phyloP scores from a whole-genome alignment of 257 asterid genomes.

The Leonotis leonurus region DNA sequence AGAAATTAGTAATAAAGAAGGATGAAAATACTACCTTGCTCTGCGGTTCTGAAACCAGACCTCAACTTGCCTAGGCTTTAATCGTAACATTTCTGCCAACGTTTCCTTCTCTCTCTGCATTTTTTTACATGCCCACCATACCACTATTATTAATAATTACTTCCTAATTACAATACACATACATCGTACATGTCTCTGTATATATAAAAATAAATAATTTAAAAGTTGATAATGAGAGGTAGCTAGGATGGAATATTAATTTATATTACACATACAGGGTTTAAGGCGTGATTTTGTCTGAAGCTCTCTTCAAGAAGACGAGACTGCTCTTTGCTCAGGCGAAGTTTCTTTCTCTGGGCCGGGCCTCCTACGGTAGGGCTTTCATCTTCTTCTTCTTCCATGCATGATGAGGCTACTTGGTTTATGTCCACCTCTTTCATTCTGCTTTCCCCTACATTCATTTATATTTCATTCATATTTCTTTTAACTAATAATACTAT shows the following conservation, averaged over 20 bases:
- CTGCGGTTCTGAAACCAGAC: slow-evolving; percentile 96
- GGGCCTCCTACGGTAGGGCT: slow-evolving; percentile 34
- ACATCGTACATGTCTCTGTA: neutral
- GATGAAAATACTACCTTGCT: slow-evolving; percentile 51
- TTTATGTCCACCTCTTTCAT: slow-evolving; percentile 58
- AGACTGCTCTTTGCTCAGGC: slow-evolving; percentile 66
- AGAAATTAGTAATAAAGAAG: neutral
- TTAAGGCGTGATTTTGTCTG: slow-evolving; percentile 58
- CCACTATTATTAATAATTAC: too few species aligned
- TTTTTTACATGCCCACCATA: too few species aligned
- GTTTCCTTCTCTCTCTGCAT: slow-evolving; percentile 69
- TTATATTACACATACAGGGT: slow-evolving; percentile 34
- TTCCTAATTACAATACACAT: too few species aligned
- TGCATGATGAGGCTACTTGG: slow-evolving; percentile 38
- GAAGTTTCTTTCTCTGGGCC: slow-evolving; percentile 61
- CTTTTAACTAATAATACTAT: neutral
- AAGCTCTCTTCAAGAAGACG: slow-evolving; percentile 75
- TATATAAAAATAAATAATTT: neutral
- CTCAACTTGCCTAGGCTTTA: slow-evolving; percentile 80
- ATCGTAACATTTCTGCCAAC: slow-evolving; percentile 50
- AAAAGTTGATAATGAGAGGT: neutral
- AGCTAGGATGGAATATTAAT: too few species aligned
- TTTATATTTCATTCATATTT: too few species aligned
- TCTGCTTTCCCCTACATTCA: slow-evolving; percentile 28
- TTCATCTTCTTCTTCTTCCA: slow-evolving; percentile 41